A percentile compares a stretch with the other conserved stretches of the same genome.
Conservation (phyloP, 1,284 basidiomycete genomes). For the Trichosporon coremiiforme region DNA sequence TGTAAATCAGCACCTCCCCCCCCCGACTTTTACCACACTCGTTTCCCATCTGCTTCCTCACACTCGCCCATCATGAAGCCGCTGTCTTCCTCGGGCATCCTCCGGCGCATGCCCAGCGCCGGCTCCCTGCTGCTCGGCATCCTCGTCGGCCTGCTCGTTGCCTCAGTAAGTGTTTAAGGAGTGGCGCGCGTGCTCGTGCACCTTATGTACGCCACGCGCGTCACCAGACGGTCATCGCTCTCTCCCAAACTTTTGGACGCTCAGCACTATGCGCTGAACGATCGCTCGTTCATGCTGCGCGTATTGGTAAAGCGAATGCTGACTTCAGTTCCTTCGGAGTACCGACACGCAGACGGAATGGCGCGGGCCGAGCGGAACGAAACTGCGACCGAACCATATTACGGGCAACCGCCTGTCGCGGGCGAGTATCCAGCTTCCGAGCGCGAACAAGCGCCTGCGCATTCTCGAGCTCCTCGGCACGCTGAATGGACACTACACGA, state of each 20-base stretch:
- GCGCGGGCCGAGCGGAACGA: conserved; percentile 22
- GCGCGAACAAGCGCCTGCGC: conserved; percentile 74
- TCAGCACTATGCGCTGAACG: neutral
- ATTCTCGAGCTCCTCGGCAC: conserved; percentile 82
- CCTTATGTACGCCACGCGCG: conserved; percentile 15
- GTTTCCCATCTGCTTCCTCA: neutral
- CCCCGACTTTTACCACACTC: conserved; percentile 16
- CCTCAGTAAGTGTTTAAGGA: conserved; percentile 46
- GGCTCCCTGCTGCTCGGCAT: conserved; percentile 56
- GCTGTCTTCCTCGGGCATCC: conserved; percentile 35
- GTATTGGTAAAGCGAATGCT: neutral
- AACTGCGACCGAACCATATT: conserved; percentile 25
- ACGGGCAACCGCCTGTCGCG: conserved; percentile 41
- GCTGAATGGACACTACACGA: conserved; percentile 84
- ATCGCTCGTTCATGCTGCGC: too few species aligned
- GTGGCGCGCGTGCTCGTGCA: conserved; percentile 16
- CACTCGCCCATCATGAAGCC: conserved; percentile 26
- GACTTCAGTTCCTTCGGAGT: conserved; percentile 18
- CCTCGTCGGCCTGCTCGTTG: conserved; percentile 56
- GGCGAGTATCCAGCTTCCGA: conserved; percentile 60
- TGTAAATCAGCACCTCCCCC: neutral
- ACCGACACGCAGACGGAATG: conserved; percentile 21
- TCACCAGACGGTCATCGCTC: neutral
- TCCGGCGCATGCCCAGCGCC: conserved; percentile 51
- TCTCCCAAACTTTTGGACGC: neutral